Percentiles rank a stretch among this genome's conserved stretches.
phyloP scores from a whole-genome alignment of 192 early-diverging fungal genomes.

The Coemansia sp. region DNA sequence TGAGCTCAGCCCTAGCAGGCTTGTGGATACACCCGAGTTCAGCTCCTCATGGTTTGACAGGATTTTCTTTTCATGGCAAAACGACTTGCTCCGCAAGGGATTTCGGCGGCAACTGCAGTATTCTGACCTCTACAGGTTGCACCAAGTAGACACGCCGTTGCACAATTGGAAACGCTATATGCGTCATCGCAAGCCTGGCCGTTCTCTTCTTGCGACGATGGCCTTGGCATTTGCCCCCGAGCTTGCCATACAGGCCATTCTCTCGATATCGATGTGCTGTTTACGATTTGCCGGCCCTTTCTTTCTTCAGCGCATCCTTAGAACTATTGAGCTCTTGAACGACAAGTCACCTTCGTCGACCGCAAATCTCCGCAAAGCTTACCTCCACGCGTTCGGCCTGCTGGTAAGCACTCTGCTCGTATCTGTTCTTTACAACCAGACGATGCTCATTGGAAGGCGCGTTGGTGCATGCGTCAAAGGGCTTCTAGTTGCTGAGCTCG shows the following conservation, averaged over 20 bases:
- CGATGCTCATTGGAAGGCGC: conserved; percentile 63
- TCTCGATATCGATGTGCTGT: conserved; percentile 27
- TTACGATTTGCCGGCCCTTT: conserved; percentile 56
- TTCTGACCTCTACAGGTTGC: conserved; percentile 60
- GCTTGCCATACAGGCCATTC: conserved; percentile 40
- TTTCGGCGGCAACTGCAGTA: conserved; percentile 55
- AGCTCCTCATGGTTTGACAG: conserved; percentile 26
- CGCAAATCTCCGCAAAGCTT: conserved; percentile 36
- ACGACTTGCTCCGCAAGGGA: conserved; percentile 61
- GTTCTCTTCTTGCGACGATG: conserved; percentile 37
- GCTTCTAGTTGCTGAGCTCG: conserved; percentile 64
- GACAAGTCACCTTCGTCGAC: background rate
- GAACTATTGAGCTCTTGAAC: conserved; percentile 48
- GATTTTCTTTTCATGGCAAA: conserved; percentile 59
- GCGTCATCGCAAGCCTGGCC: conserved; percentile 18
- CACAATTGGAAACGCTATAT: conserved; percentile 36
- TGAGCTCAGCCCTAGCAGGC: conserved; percentile 6
- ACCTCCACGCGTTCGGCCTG: conserved; percentile 61
- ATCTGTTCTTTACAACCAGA: conserved; percentile 54
- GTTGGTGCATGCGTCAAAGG: conserved; percentile 61
- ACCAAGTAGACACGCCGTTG: conserved; percentile 52
- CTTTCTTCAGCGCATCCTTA: conserved; percentile 60
- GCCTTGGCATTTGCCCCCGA: conserved; percentile 46
- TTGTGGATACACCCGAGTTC: conserved; percentile 39
- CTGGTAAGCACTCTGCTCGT: conserved; percentile 48